Evolutionary conservation across 2,329 filamentous ascomycete genomes (phyloP).

Genomic region (Ilyonectria destructans): DNA sequence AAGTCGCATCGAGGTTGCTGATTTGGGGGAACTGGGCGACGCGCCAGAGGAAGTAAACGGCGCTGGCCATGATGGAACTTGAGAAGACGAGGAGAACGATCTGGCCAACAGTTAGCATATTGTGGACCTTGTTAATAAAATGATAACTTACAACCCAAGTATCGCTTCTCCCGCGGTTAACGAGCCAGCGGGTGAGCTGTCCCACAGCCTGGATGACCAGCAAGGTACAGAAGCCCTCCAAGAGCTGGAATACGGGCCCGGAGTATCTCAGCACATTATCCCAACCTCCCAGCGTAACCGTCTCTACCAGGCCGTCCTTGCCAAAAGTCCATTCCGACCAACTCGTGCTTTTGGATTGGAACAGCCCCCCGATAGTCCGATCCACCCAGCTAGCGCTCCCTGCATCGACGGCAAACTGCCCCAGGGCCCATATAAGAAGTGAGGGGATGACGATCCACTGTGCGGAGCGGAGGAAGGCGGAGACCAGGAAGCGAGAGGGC

Average conservation of each 20-base stretch:
- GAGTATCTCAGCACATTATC: constrained; percentile 91
- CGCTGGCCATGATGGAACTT: constrained; percentile 92
- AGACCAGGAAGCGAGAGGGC: constrained; percentile 80
- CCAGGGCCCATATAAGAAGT: constrained; percentile 94
- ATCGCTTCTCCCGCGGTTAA: constrained; percentile 93
- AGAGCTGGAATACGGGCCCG: constrained; percentile 93
- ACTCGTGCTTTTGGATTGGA: constrained; percentile 74
- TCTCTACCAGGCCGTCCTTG: constrained; percentile 86
- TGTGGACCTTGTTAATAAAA: background rate
- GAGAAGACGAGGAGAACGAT: constrained; percentile 91
- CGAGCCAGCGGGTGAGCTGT: constrained; percentile 94
- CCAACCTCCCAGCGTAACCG: constrained; percentile 87
- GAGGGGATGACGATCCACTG: constrained; percentile 92
- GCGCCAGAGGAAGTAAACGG: constrained; percentile 96
- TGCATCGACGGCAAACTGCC: constrained; percentile 95
- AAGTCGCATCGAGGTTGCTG: constrained; percentile 89
- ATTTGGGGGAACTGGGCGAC: constrained; percentile 95
- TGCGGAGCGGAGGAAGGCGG: constrained; percentile 79
- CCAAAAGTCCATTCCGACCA: constrained; percentile 91
- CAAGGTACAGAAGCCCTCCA: constrained; percentile 96
- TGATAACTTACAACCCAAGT: constrained; percentile 87
- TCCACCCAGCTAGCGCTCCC: constrained; percentile 86
- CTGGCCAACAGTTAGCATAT: constrained; percentile 66
- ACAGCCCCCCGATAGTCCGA: constrained; percentile 80
- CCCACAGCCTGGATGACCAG: constrained; percentile 95